Evolutionary conservation across 306 rosid genomes (phyloP).

Genomic region (Cucurbita pepo): DNA sequence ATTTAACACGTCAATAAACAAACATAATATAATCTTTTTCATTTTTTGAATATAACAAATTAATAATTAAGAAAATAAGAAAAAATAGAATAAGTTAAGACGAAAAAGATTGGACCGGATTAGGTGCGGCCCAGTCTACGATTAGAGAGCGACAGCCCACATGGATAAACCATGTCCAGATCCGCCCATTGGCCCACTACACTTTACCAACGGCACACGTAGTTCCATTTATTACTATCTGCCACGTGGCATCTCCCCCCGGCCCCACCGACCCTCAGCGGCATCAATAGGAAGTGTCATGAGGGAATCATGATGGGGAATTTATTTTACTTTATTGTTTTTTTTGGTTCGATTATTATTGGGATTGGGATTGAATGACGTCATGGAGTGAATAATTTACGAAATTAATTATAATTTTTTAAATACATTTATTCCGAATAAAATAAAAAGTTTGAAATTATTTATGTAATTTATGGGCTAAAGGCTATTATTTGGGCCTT

Average conservation of each 20-base stretch:
- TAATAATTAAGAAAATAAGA: no score
- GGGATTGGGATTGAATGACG: no score
- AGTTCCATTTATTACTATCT: not conserved
- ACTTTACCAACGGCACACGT: not conserved
- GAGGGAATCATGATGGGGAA: not conserved
- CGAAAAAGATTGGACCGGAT: not conserved
- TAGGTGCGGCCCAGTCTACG: not conserved
- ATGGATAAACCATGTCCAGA: not conserved
- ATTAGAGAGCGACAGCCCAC: conserved; percentile 1
- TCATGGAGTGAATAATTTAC: no score
- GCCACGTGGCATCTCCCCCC: not conserved
- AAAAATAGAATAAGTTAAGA: not conserved
- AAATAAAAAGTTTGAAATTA: no score
- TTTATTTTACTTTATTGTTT: not conserved
- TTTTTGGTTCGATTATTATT: no score
- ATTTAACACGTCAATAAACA: no score
- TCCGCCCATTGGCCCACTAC: not conserved
- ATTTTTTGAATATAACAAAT: no score
- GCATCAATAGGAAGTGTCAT: not conserved
- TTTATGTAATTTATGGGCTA: no score
- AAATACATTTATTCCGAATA: no score
- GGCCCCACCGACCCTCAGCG: not conserved
- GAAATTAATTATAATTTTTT: no score
- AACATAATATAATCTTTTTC: no score
- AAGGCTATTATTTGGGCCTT: not conserved